These are phyloP conservation scores for Blastobotrys illinoisensis DNA, from an alignment of 1,139 yeast species.

Conservation along the genomic window DNA sequence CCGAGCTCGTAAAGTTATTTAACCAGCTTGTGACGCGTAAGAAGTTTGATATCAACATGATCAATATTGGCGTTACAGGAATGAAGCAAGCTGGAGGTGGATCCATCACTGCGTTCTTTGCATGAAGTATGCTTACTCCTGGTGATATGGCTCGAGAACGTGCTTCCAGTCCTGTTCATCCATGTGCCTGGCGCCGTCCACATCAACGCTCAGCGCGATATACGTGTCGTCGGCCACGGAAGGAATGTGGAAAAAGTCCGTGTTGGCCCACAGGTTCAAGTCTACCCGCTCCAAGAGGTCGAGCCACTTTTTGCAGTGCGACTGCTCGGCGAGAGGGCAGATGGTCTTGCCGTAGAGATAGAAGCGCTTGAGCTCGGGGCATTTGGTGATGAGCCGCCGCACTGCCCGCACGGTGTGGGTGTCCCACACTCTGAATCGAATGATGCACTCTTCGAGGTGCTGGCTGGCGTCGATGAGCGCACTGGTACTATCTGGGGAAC, in stretches of 20 bases:
- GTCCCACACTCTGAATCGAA: not conserved
- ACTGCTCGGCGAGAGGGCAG: not conserved
- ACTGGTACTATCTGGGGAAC: not conserved
- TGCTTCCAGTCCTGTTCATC: not conserved
- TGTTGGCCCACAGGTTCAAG: not conserved
- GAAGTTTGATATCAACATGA: not conserved
- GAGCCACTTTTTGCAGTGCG: not conserved
- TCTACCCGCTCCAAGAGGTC: not conserved
- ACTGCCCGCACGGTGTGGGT: not conserved
- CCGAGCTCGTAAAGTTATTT: constrained; percentile 2
- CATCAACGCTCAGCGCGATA: not conserved
- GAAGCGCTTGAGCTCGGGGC: not conserved
- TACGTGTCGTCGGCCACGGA: not conserved
- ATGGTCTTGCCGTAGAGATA: not conserved
- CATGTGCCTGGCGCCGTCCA: not conserved
- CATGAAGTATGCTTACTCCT: not conserved
- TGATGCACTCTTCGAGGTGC: not conserved
- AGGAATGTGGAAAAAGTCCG: not conserved
- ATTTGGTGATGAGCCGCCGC: not conserved
- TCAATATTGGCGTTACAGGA: constrained; percentile 7
- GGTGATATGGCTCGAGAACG: not conserved
- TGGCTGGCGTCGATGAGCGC: not conserved
- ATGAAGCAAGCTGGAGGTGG: not conserved
- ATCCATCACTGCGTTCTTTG: not conserved
- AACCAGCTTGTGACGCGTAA: not conserved